Base-by-base conservation (phyloP, 805 yeast species). In the Metschnikowia aberdeeniae region DNA sequence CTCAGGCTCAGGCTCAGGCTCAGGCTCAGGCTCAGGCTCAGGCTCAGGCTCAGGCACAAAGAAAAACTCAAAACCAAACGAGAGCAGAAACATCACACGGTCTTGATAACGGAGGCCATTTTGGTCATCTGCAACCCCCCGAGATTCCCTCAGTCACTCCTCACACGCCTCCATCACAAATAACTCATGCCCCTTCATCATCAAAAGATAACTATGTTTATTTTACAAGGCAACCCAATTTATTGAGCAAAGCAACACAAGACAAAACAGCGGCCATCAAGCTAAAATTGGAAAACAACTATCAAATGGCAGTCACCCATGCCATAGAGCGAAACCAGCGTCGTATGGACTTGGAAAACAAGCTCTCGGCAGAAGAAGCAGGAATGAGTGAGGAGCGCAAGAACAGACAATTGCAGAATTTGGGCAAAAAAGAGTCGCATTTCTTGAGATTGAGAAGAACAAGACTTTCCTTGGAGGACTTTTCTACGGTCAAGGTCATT, bases 261-360 rank as follows among this genome's bases (percentile, higher is more conserved):
- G 96, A 89, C 56, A 82, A 81, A 55, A 89, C 96, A 0, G 82
- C 95, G 0, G 87, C 92, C 2, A 81, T 87, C 36, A 89, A 88
- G 63, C 72, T 89, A 49, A 82, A 83, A 53, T 70, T 89, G 40
- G 96, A 89, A 61, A 88, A 88, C 59, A 87, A 80, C 61, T 89
- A 89, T 66, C 88, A 88, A 52, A 80, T 86, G 62, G 81, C 90
- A 13, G 95, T 90, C 26, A 78, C 80, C 44, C 95, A 89, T 62
- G 98, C 99, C 0, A 89, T 93, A 50, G 99, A 93, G 64, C 75
- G 99, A 53, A 93, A 92, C 62, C 97, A 90, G 64, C 81, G 98
- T 66, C 76, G 97, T 34, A 78, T 89, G 33, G 89, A 85, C 55
- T 75, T 89, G 52, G 99, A 87, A 68, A 84, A 83, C 53, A 78